Evolutionary conservation across 257 asterid genomes (phyloP).

Genomic region (Solanum chiquidenum): DNA sequence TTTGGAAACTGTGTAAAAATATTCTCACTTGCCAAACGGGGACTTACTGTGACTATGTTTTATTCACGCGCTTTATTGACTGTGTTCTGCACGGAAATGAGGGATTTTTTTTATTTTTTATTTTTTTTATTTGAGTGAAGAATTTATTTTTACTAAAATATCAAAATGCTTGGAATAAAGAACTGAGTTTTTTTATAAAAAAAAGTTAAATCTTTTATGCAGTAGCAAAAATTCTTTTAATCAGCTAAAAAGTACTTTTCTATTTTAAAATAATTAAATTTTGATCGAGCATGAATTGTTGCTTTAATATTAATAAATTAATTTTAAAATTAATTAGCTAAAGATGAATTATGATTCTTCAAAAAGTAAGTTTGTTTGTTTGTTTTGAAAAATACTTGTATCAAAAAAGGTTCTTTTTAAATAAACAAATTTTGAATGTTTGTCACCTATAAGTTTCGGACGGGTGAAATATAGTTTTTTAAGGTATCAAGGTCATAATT

Average conservation of each 20-base stretch:
- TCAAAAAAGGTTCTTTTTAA: background rate
- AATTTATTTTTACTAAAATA: background rate
- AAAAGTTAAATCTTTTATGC: background rate
- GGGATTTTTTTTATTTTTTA: background rate
- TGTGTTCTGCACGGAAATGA: background rate
- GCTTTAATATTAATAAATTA: background rate
- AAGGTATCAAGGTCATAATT: no score
- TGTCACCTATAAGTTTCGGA: no score
- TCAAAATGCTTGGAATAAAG: background rate
- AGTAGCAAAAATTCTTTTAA: background rate
- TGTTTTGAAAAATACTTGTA: background rate
- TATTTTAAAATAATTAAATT: no score
- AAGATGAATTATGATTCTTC: background rate
- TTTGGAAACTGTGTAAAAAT: background rate
- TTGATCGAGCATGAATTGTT: background rate
- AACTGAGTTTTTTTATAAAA: background rate
- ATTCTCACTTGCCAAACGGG: background rate
- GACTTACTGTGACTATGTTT: background rate
- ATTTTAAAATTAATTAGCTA: background rate
- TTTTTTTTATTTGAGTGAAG: background rate
- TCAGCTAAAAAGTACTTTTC: background rate
- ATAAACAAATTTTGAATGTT: no score
- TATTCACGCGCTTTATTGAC: background rate
- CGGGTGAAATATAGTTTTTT: background rate
- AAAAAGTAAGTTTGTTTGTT: background rate